Evolutionary conservation across 2,329 filamentous ascomycete species (phyloP).

Genomic region (Aquanectria penicillioides): DNA sequence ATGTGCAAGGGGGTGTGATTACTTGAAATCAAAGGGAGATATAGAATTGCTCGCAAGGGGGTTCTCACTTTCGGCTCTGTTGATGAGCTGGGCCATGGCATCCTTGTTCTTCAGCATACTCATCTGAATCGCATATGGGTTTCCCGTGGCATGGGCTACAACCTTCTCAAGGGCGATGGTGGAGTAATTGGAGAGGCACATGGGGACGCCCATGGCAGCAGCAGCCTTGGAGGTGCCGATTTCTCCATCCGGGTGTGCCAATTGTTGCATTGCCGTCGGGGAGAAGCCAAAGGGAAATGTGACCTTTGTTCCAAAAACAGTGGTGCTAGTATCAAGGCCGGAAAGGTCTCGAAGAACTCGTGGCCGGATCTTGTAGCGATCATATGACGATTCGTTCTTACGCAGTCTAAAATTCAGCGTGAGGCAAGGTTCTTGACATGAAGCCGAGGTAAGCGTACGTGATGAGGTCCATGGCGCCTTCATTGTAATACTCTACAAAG

Average conservation of each 20-base stretch:
- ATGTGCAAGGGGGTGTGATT: too few relatives aligned
- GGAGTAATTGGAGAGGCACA: constrained; percentile 25
- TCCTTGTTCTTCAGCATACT: constrained; percentile 24
- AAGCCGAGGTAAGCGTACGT: neutral
- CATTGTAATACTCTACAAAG: constrained; percentile 12
- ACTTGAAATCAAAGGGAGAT: neutral
- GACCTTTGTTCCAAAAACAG: constrained; percentile 23
- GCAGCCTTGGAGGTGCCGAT: constrained; percentile 21
- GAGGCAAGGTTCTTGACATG: neutral
- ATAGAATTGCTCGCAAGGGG: neutral
- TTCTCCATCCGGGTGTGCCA: constrained; percentile 25
- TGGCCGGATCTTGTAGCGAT: constrained; percentile 27
- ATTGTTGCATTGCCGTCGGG: constrained; percentile 24
- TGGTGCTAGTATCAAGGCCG: constrained; percentile 21
- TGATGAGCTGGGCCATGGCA: constrained; percentile 16
- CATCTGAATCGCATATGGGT: constrained; percentile 28
- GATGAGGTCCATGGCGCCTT: constrained; percentile 15
- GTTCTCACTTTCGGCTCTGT: constrained; percentile 19
- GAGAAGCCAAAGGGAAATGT: constrained; percentile 27
- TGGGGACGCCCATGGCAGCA: constrained; percentile 13
- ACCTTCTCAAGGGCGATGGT: constrained; percentile 24
- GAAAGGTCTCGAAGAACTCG: constrained; percentile 23
- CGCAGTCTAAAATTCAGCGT: constrained; percentile 1
- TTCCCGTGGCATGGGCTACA: constrained; percentile 25
- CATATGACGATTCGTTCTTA: constrained; percentile 20